Conservation (phyloP, 2,329 filamentous ascomycete genomes). For the Gnomoniopsis sp. region DNA sequence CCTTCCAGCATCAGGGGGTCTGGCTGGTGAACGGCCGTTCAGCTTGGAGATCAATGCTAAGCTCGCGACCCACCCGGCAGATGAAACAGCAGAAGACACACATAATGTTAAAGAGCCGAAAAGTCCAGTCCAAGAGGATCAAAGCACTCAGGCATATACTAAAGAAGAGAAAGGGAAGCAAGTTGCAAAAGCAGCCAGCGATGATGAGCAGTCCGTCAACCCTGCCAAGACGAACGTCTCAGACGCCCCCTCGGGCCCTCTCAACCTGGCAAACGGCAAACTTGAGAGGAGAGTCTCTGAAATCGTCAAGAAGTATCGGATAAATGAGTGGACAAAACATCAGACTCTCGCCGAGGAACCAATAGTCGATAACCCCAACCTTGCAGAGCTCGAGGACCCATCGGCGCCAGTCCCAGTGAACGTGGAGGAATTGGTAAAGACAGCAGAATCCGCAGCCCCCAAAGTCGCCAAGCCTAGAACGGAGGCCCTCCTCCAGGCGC, state of each 20-base stretch:
- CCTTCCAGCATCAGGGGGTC: conserved; percentile 24
- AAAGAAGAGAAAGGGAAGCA: conserved; percentile 19
- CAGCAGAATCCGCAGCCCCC: conserved; percentile 49
- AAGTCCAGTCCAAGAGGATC: no score
- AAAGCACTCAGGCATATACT: conserved; percentile 9
- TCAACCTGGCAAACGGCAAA: conserved; percentile 54
- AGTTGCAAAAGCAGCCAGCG: conserved; percentile 15
- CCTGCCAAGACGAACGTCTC: conserved; percentile 40
- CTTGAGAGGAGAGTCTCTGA: conserved; percentile 71
- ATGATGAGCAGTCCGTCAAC: conserved; percentile 21
- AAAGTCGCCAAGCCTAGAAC: conserved; percentile 32
- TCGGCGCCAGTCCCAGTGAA: conserved; percentile 52
- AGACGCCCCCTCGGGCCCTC: conserved; percentile 36
- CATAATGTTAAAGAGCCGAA: neutral
- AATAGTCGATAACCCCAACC: conserved; percentile 57
- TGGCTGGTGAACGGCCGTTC: conserved; percentile 22
- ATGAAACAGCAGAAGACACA: neutral
- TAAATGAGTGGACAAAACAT: conserved; percentile 96
- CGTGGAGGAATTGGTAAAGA: conserved; percentile 62
- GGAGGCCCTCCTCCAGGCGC: conserved; percentile 23
- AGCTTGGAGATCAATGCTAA: conserved; percentile 40
- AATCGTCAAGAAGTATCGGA: conserved; percentile 78
- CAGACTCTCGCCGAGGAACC: conserved; percentile 73
- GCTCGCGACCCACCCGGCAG: conserved; percentile 25
- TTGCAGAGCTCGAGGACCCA: conserved; percentile 23